Percentiles rank a stretch among this genome's conserved stretches.
These are phyloP conservation scores for Diaporthe sp. DNA, from an alignment of 2,329 filamentous ascomycete genomes.

Conservation along the genomic window DNA sequence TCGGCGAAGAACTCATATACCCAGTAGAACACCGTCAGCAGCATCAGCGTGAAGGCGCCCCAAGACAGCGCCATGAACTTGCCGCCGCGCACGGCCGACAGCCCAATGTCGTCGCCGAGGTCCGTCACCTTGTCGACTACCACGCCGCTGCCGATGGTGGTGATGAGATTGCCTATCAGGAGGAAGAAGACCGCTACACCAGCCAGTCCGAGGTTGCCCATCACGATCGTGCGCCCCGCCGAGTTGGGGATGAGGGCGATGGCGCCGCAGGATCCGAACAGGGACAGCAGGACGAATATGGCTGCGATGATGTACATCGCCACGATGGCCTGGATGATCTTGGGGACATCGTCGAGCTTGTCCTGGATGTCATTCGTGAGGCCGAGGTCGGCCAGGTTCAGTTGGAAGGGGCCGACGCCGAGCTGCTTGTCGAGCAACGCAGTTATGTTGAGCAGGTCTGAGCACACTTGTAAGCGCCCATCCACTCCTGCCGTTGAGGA, in stretches of 20 bases:
- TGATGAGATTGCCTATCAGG: conserved; percentile 54
- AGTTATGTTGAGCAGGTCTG: conserved; percentile 37
- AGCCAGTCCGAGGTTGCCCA: conserved; percentile 52
- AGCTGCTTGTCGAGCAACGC: conserved; percentile 37
- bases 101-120: conserved; percentile 54
- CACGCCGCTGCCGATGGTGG: conserved; percentile 53
- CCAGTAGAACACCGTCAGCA: conserved; percentile 39
- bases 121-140: conserved; percentile 54
- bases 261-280: conserved; percentile 35
- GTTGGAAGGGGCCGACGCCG: conserved; percentile 36
- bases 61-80: conserved; percentile 59
- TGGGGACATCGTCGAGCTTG: conserved; percentile 36
- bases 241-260: conserved; percentile 32
- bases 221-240: conserved; percentile 36
- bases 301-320: conserved; percentile 38
- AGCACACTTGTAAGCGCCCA: background rate
- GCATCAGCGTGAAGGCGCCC: conserved; percentile 58
- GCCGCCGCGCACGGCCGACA: conserved; percentile 54
- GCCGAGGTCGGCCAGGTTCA: conserved; percentile 36
- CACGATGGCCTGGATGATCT: conserved; percentile 36
- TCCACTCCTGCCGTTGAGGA: background rate
- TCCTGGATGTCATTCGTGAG: conserved; percentile 35
- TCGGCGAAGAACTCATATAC: conserved; percentile 28
- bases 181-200: conserved; percentile 50
- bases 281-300: conserved; percentile 33